Base-by-base conservation (phyloP, 345 rosid genomes). In the Cardamine chenopodiifolia region DNA sequence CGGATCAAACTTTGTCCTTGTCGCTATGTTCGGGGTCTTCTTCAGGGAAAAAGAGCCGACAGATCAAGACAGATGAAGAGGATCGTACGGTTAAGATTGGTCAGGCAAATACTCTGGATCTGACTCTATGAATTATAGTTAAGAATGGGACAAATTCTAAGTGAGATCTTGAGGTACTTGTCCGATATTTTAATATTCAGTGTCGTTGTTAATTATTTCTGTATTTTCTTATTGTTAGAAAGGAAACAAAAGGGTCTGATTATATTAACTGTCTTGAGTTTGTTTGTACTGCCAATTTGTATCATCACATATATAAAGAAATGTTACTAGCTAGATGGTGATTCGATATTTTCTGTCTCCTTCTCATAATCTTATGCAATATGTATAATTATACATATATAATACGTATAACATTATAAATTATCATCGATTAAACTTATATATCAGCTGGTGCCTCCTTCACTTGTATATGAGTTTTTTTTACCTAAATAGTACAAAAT, bases 131-230 rank as follows among this genome's bases (percentile, higher is more conserved):
- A 90, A 90, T 86, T 73, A 63, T 68, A 52, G 62, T 66, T 37
- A 77, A 62, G 67, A 70, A 71, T 49, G 67, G 2, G 72, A 77
- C 80, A 70, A 78, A 88, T 90, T 90, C 95, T 77, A 84, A 92
- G 98, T 92, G 92, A 92, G 98, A 92, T 90, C 84, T 83, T 85
- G 95, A 84, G 83, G 96, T 90, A 92, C 95, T 90, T 90, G 75
- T 74, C 78, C 81, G 5, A 67, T 66, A 58, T 71, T 60, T 58
- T 19, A 64, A 71, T 77, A 77, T 50, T 56, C 72, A 72, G 68
- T 71, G 55, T 52, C 60, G 74, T 66, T 65, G 66, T 66, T 66
- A 42, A n/a, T 60, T 32, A 35, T 66, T 45, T 58, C 7, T 50
- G 61, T 50, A 57, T 34, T 66, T 26, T 76, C 8, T 19, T 62